phyloP scores from a whole-genome alignment of 2,329 filamentous ascomycete species.

The Aspergillus fischeri region DNA sequence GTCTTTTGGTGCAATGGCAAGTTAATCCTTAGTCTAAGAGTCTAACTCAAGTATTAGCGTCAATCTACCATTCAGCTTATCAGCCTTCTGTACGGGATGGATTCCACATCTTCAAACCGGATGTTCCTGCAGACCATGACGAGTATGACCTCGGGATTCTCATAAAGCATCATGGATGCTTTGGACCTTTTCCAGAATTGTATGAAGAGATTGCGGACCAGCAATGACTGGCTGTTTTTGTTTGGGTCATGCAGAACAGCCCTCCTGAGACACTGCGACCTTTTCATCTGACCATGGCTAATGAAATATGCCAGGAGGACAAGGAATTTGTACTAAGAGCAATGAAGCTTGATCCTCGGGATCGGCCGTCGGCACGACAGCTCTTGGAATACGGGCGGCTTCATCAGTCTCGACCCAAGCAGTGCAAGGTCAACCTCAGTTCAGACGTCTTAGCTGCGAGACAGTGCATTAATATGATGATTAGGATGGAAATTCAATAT shows the following conservation, averaged over 20 bases:
- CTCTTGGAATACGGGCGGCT: too few species aligned
- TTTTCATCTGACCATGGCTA: neutral
- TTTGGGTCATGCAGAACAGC: slow-evolving; percentile 16
- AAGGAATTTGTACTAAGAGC: neutral
- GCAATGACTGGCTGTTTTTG: slow-evolving; percentile 9
- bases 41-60: neutral
- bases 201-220: slow-evolving; percentile 18
- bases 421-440: too few species aligned
- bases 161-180: slow-evolving; percentile 18
- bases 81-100: slow-evolving; percentile 15
- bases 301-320: neutral
- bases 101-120: slow-evolving; percentile 19
- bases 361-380: too few species aligned
- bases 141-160: slow-evolving; percentile 19
- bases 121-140: slow-evolving; percentile 15
- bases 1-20: slow-evolving; percentile 18
- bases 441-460: too few species aligned
- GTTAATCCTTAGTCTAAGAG: neutral
- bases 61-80: slow-evolving; percentile 9
- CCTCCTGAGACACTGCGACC: slow-evolving; percentile 7
- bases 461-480: too few species aligned
- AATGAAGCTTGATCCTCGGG: too few species aligned
- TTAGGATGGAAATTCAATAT: too few species aligned
- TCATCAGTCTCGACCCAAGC: too few species aligned
- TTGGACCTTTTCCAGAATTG: slow-evolving; percentile 19